Evolutionary conservation across 1,284 basidiomycete genomes (phyloP).

Genomic region (Puccinia hordei): DNA sequence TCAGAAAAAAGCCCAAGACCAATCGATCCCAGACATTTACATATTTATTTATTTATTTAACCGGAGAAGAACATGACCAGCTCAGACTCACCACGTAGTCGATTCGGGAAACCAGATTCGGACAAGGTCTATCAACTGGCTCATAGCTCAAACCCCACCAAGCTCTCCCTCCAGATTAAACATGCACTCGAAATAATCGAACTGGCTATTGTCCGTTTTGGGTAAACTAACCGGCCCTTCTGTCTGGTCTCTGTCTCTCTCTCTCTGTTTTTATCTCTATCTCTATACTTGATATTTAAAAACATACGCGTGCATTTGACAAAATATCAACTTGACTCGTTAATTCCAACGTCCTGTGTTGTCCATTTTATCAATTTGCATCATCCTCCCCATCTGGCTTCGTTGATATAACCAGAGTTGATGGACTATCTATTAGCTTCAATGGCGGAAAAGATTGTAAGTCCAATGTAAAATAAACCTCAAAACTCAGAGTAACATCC

Average conservation of each 20-base stretch:
- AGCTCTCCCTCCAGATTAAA: slow-evolving; percentile 1
- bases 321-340: not conserved
- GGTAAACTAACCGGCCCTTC: slow-evolving; percentile 1
- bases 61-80: not conserved
- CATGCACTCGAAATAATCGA: slow-evolving; percentile 40
- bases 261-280: not conserved
- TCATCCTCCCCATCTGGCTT: too few relatives aligned
- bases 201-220: slow-evolving; percentile 32
- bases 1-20: too few relatives aligned
- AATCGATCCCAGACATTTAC: too few relatives aligned
- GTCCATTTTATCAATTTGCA: not conserved
- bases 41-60: too few relatives aligned
- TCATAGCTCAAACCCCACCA: not conserved
- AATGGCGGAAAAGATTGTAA: slow-evolving; percentile 97
- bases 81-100: not conserved
- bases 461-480: slow-evolving; percentile 57
- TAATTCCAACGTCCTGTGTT: slow-evolving; percentile 1
- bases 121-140: slow-evolving; percentile 21
- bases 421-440: slow-evolving; percentile 77
- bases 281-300: too few relatives aligned
- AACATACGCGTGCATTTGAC: not conserved
- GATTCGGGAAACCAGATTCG: slow-evolving; percentile 12
- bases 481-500: not conserved
- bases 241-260: too few relatives aligned
- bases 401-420: slow-evolving; percentile 15